Evolutionary conservation across 306 rosid species (phyloP).

Genomic region (Acacia crassicarpa): DNA sequence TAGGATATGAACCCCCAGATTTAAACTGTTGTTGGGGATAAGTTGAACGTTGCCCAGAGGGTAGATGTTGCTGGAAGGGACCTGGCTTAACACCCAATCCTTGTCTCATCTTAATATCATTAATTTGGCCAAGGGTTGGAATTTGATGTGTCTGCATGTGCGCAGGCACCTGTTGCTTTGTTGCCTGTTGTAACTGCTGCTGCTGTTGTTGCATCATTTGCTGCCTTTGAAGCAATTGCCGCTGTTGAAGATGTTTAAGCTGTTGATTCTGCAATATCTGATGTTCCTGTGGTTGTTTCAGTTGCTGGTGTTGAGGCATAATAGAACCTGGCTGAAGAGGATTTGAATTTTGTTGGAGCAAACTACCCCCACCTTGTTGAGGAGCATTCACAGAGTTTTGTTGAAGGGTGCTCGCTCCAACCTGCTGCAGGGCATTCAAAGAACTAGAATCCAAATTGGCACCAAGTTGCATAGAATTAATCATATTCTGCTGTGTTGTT

Average conservation of each 20-base stretch:
- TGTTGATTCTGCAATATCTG: conserved; percentile 59
- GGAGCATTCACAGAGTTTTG: conserved; percentile 66
- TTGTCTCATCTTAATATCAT: conserved; percentile 68
- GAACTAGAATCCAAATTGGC: conserved; percentile 56
- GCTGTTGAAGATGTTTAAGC: conserved; percentile 54
- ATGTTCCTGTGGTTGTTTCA: conserved; percentile 72
- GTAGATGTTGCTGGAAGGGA: conserved; percentile 68
- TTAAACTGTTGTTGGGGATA: conserved; percentile 78
- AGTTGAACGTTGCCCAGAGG: conserved; percentile 65
- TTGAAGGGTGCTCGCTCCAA: conserved; percentile 61
- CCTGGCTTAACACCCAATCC: conserved; percentile 70
- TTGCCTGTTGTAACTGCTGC: conserved; percentile 57
- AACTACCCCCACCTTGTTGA: conserved; percentile 67
- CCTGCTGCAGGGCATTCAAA: conserved; percentile 61
- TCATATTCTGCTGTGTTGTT: conserved; percentile 60
- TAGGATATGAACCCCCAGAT: conserved; percentile 61
- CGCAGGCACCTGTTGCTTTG: conserved; percentile 65
- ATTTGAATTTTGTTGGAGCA: conserved; percentile 54
- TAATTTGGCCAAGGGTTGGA: conserved; percentile 68
- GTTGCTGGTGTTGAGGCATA: conserved; percentile 64
- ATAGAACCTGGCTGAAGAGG: conserved; percentile 58
- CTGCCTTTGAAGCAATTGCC: conserved; percentile 53
- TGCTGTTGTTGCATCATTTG: conserved; percentile 42
- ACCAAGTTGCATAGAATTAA: conserved; percentile 63
- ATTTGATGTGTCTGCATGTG: conserved; percentile 71